These are phyloP conservation scores for Lindgomyces ingoldianus DNA, from an alignment of 495 filamentous ascomycete species.

Conservation along the genomic window DNA sequence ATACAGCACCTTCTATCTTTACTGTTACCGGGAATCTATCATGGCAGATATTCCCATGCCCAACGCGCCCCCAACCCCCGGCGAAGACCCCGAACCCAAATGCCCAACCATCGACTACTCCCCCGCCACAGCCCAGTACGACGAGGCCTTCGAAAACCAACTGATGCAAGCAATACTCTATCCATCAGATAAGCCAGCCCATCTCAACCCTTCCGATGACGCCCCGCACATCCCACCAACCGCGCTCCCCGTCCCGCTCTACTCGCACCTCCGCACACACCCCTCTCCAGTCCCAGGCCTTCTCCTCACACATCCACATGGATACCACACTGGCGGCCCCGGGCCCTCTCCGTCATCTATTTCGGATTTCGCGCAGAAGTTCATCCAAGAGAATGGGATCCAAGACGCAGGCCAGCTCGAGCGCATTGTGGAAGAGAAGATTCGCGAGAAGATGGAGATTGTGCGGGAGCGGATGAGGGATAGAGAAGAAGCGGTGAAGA, in stretches of 20 bases:
- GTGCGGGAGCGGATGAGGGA: slow-evolving; percentile 41
- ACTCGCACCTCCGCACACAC: slow-evolving; percentile 41
- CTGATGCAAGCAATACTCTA: slow-evolving; percentile 42
- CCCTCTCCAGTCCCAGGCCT: slow-evolving; percentile 41
- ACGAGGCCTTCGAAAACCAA: slow-evolving; percentile 43
- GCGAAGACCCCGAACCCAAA: slow-evolving; percentile 27
- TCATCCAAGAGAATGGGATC: slow-evolving; percentile 42
- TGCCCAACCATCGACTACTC: slow-evolving; percentile 26
- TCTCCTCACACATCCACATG: slow-evolving; percentile 43
- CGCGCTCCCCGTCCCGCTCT: slow-evolving; percentile 43
- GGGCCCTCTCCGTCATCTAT: slow-evolving; percentile 35
- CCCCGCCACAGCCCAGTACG: slow-evolving; percentile 35
- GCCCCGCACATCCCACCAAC: slow-evolving; percentile 32
- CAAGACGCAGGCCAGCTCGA: slow-evolving; percentile 40
- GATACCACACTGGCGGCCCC: slow-evolving; percentile 45
- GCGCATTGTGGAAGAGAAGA: slow-evolving; percentile 42
- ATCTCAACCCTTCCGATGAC: slow-evolving; percentile 7
- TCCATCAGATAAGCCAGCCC: slow-evolving; percentile 7
- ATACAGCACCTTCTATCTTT: not conserved
- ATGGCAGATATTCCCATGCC: not conserved
- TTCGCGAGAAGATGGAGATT: slow-evolving; percentile 38
- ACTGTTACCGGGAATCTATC: too few relatives aligned
- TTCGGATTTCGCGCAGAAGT: slow-evolving; percentile 38
- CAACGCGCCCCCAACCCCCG: slow-evolving; percentile 29
- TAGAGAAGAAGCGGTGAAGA: slow-evolving; percentile 39